These are phyloP conservation scores for Serendipita vermifera DNA, from an alignment of 768 basidiomycete species.

Conservation along the genomic window DNA sequence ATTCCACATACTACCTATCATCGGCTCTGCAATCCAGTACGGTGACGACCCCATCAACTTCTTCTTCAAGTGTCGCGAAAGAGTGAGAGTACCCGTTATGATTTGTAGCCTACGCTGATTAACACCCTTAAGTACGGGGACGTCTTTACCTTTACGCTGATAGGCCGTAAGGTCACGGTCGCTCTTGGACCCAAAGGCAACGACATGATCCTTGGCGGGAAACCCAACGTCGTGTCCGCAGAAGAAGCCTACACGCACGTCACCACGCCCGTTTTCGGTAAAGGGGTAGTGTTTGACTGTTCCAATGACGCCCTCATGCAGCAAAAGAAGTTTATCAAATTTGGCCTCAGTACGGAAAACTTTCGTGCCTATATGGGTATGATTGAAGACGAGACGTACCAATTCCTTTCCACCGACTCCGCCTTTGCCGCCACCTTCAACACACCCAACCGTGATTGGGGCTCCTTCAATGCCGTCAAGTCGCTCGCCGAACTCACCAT, in stretches of 20 bases:
- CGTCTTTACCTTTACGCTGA: slow-evolving; percentile 85
- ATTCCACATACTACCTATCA: slow-evolving; percentile 81
- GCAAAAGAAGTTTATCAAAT: slow-evolving; percentile 97
- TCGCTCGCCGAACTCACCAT: slow-evolving; percentile 83
- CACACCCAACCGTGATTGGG: slow-evolving; percentile 65
- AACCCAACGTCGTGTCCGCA: slow-evolving; percentile 80
- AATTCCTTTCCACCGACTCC: slow-evolving; percentile 55
- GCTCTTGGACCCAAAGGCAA: slow-evolving; percentile 84
- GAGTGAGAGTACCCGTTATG: slow-evolving; percentile 33
- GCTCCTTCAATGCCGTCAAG: slow-evolving; percentile 57
- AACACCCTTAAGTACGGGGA: slow-evolving; percentile 62
- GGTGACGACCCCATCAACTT: slow-evolving; percentile 90
- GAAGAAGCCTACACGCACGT: slow-evolving; percentile 92
- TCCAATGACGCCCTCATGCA: slow-evolving; percentile 97
- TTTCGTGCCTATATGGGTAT: slow-evolving; percentile 63
- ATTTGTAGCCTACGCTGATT: slow-evolving; percentile 1
- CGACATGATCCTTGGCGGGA: slow-evolving; percentile 90
- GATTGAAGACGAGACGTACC: slow-evolving; percentile 43
- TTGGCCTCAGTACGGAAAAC: slow-evolving; percentile 85
- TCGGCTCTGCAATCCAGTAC: slow-evolving; percentile 82
- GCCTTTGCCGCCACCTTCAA: slow-evolving; percentile 49
- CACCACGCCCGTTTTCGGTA: slow-evolving; percentile 92
- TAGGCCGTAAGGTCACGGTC: slow-evolving; percentile 85
- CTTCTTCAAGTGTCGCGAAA: slow-evolving; percentile 63
- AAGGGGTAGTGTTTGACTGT: slow-evolving; percentile 93